A percentile compares a stretch with the other conserved stretches of the same genome.
Evolutionary conservation across 352 stramenopile genomes (phyloP).

Genomic region (Phytopythium ostracodes): DNA sequence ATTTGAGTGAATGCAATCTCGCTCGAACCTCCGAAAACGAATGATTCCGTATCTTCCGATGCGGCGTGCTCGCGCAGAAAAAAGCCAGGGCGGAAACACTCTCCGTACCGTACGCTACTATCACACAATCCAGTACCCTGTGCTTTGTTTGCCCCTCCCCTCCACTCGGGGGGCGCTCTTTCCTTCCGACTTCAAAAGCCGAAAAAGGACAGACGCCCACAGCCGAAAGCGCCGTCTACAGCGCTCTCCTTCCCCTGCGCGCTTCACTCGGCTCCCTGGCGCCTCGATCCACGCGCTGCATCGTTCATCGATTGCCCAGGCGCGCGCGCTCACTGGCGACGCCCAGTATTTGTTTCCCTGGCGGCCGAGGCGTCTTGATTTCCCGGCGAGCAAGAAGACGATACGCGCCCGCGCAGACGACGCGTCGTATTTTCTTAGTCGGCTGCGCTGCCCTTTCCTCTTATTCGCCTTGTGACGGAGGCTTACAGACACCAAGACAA

Average conservation of each 20-base stretch:
- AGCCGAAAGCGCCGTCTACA: not conserved
- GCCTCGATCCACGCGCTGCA: not conserved
- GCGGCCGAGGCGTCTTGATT: too few relatives aligned
- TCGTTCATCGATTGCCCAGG: not conserved
- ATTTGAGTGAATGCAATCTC: not conserved
- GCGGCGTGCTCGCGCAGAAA: not conserved
- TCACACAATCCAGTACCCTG: not conserved
- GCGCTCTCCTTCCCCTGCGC: not conserved
- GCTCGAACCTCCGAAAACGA: not conserved
- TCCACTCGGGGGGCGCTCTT: not conserved
- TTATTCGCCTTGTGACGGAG: too few relatives aligned
- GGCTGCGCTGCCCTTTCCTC: too few relatives aligned
- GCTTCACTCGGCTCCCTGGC: too few relatives aligned
- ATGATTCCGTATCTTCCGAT: constrained; percentile 2
- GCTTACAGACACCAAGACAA: too few relatives aligned
- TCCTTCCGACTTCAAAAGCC: not conserved
- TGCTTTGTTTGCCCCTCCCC: too few relatives aligned
- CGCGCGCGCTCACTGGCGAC: too few relatives aligned
- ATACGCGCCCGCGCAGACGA: too few relatives aligned
- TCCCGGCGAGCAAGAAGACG: too few relatives aligned
- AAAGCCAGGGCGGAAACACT: not conserved
- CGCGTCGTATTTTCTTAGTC: too few relatives aligned
- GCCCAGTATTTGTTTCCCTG: too few relatives aligned
- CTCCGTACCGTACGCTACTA: not conserved
- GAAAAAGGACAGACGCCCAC: not conserved